Conservation (phyloP, 352 stramenopile species). For the Phytophthora pluvialis region DNA sequence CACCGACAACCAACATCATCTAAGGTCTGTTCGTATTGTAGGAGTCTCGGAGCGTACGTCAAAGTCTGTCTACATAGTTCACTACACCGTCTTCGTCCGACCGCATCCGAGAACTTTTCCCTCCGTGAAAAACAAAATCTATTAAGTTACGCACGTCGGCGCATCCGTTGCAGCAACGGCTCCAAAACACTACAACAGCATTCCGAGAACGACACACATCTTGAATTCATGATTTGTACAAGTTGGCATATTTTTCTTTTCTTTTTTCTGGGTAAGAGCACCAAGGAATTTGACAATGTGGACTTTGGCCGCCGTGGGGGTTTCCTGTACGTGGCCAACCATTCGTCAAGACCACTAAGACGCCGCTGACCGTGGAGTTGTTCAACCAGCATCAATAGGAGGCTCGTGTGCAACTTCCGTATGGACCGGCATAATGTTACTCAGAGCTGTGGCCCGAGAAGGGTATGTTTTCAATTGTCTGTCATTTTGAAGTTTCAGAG, state of each 20-base stretch:
- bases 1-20: neutral
- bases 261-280: conserved; percentile 92
- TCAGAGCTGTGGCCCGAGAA: no score
- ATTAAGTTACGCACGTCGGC: no score
- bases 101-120: conserved; percentile 43
- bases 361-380: no score
- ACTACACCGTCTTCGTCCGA: conserved; percentile 53
- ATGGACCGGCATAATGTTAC: no score
- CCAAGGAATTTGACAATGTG: conserved; percentile 86
- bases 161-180: no score
- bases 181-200: no score
- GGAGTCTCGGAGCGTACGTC: no score
- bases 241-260: conserved; percentile 41
- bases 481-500: no score
- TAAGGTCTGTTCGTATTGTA: neutral
- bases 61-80: no score
- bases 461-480: neutral
- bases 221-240: conserved; percentile 92
- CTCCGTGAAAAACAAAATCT: conserved; percentile 56
- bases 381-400: no score
- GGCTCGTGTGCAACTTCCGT: no score
- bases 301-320: conserved; percentile 85
- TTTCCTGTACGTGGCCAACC: conserved; percentile 79
- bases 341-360: no score
- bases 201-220: conserved; percentile 95